Percentiles rank a stretch among this genome's conserved stretches.
Evolutionary conservation across 495 filamentous ascomycete species (phyloP).

Genomic region (Cetradonia linearis): DNA sequence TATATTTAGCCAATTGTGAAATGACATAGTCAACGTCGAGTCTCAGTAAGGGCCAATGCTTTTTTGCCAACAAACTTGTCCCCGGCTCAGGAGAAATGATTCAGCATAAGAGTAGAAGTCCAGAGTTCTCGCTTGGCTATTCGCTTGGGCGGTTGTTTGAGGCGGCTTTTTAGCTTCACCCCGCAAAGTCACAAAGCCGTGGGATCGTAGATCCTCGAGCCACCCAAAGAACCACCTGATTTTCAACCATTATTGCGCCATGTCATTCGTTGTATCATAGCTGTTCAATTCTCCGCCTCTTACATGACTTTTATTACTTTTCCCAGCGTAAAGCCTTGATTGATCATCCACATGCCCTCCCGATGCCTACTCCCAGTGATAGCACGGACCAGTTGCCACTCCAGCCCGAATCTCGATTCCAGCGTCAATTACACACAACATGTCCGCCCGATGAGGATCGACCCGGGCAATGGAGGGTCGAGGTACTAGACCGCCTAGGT

Average conservation of each 20-base stretch:
- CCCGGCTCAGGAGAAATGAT: background rate
- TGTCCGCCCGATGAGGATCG: conserved; percentile 49
- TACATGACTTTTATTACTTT: conserved; percentile 4
- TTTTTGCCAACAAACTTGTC: background rate
- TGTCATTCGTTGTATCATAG: conserved; percentile 14
- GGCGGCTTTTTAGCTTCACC: conserved; percentile 9
- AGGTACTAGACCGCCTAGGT: conserved; percentile 24
- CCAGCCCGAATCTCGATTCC: conserved; percentile 26
- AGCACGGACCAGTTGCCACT: conserved; percentile 34
- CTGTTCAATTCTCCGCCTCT: background rate
- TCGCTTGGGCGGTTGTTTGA: conserved; percentile 2
- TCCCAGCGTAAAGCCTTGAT: background rate
- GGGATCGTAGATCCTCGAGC: background rate
- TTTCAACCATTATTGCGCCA: conserved; percentile 1
- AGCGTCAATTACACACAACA: conserved; percentile 41
- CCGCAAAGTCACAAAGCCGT: background rate
- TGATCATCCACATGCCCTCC: conserved; percentile 21
- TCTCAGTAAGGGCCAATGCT: background rate
- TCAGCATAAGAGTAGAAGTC: background rate
- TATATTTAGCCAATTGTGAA: background rate
- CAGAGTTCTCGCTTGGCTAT: background rate
- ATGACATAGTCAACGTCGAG: background rate
- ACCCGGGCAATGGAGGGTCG: conserved; percentile 33
- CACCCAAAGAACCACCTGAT: background rate
- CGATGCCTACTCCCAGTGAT: conserved; percentile 53